Base-by-base conservation (phyloP, 352 stramenopile species). In the Phytophthora citrophthora region DNA sequence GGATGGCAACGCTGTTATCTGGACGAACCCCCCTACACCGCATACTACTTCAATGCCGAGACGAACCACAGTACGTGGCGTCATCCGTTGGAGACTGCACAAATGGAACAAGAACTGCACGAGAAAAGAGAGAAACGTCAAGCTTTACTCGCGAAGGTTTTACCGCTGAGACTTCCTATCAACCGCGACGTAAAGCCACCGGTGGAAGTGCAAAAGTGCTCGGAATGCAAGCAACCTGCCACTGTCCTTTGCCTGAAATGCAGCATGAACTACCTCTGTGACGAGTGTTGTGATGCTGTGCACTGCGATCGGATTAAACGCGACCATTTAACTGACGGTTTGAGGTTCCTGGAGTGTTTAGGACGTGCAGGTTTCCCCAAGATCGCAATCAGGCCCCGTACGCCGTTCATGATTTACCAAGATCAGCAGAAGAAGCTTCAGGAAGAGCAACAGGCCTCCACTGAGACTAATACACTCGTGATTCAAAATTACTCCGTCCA, bases 21-120 rank as follows among this genome's bases (percentile, higher is more conserved):
- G 10, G 63, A 86, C 41, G 74, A 87, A 44, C 79, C 81, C 16
- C 81, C 81, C 8, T 90, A 86, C 54, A 77, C 79, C 8, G 66
- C 70, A 4, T 90, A 90, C 64, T 90, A 85, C 43, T 90, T 77
- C 77, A 90, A 89, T 39, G 64, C 75, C 40, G 68, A 70, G 27
- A 88, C 72, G 11, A 81, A 77, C 54, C 61, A 79, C 16, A 88
- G 73, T 31, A 85, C 77, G 31, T 90, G 81, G 81, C 70, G 76
- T 1, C 74, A 88, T 49, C 81, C 81, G 5, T 47, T 86, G 2
- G 78, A 90, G 46, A 72, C 66, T 9, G 76, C 73, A 24, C 62
- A 81, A 38, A 34, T 76, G 40, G 57, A 79, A 29, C 59, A 77
- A 23, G 78, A 86, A 40, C 49, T 64, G 8, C 45, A 70, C 1